Base-by-base conservation (phyloP, 2,329 filamentous ascomycete species). In the Conoideocrella luteorostrata region DNA sequence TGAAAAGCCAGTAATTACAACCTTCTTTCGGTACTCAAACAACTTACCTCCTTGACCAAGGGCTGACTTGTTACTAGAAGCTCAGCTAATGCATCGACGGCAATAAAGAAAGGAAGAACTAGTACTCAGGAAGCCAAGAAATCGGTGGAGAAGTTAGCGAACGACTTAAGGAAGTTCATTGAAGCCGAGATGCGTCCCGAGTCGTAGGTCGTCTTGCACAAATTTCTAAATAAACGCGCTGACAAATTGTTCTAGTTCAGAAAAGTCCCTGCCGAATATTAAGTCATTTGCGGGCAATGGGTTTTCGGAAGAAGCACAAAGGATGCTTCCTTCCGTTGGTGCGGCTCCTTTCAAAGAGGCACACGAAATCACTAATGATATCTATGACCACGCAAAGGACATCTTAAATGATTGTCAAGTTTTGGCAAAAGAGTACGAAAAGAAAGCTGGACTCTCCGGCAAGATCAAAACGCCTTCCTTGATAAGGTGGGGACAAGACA, bases 401-500 rank as follows among this genome's bases (percentile, higher is more conserved):
- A 30, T 32, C n/a, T 32, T 56, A 15, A 15, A 56, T 4, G 41
- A 50, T 11, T 50, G 59, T 20, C 48, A 54, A 5, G 35, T n/a
- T 1, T 36, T 54, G 2, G 41, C 54, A 3, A 48, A 48, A 11
- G 43, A 48, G 12, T 65, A 60, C 41, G 53, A 58, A 22, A 38
- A 26, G 1, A 13, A 56, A n/a, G 54, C 48, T 34, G 49, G 49
- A 11, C 43, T 47, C 17, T 33, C 42, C 9, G 45, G 26, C 6
- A 44, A 50, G 1, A 52, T 59, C 23, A 50, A 50, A 12, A 52
- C 51, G 37, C 63, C 61, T 4, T 44, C 39, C 9, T 56, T 53
- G 48, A 52, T 58, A 47, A 57, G 53, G 4, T 67, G 63, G 65
- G 45, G 52, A 36, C 54, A 62, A 35, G 63, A 67, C n/a, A 54